Percentiles rank a stretch among this genome's conserved stretches.
These are phyloP conservation scores for Rhododendron kiyosumense DNA, from an alignment of 148 eudicot species.

Conservation along the genomic window DNA sequence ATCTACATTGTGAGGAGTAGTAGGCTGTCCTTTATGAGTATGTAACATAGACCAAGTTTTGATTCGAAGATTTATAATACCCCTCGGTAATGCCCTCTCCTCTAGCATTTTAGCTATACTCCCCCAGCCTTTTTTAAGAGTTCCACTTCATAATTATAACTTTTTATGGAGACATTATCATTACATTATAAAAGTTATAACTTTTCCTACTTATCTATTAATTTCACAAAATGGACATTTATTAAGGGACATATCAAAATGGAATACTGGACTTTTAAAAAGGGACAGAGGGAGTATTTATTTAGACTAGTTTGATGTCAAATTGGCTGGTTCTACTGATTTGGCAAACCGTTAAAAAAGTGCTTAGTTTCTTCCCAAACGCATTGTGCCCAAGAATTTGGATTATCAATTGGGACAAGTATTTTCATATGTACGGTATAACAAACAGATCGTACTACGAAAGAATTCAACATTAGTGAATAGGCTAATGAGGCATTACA, in stretches of 20 bases:
- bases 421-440: neutral
- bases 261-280: no score
- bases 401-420: neutral
- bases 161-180: no score
- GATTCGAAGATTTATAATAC: neutral
- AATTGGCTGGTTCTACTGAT: neutral
- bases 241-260: no score
- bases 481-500: neutral
- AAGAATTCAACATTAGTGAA: neutral
- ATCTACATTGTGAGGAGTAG: neutral
- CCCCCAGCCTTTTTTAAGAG: no score
- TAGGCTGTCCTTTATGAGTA: neutral
- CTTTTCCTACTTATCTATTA: no score
- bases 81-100: neutral
- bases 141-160: no score
- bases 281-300: neutral
- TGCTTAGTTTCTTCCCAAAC: neutral
- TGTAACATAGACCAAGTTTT: neutral
- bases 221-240: no score
- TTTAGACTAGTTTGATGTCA: neutral
- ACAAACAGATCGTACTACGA: neutral
- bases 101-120: neutral
- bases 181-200: no score
- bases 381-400: neutral
- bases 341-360: neutral